A percentile compares a stretch with the other conserved stretches of the same genome.
Conservation (phyloP, 164 flowering plant genomes). For the Chimonanthus praecox region DNA sequence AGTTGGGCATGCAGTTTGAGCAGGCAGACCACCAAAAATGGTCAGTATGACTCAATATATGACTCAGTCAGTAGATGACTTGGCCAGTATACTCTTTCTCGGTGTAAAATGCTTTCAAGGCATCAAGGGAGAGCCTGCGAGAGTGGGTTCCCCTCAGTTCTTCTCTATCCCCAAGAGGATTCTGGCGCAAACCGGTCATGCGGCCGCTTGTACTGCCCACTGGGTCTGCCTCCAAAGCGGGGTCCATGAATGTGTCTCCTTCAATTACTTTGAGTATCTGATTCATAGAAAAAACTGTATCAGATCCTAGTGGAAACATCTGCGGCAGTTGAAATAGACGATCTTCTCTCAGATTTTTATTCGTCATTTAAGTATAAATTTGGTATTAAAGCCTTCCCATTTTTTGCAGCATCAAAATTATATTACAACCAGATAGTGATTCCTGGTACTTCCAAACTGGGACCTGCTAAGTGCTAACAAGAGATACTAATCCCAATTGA, state of each 20-base stretch:
- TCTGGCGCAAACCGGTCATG: slow-evolving; percentile 37
- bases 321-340: no score
- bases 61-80: background rate
- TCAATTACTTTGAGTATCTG: slow-evolving; percentile 77
- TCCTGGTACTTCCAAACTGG: no score
- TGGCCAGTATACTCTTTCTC: background rate
- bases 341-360: no score
- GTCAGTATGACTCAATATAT: no score
- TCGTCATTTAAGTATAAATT: no score
- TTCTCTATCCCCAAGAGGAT: slow-evolving; percentile 29
- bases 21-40: background rate
- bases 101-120: slow-evolving; percentile 6
- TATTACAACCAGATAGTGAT: no score
- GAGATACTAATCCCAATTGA: no score
- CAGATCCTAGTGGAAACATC: no score
- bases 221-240: slow-evolving; percentile 36
- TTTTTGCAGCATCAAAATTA: no score
- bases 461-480: no score
- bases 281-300: no score
- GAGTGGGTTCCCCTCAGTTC: slow-evolving; percentile 36
- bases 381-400: no score
- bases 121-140: slow-evolving; percentile 61
- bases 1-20: background rate
- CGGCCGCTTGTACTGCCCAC: slow-evolving; percentile 68
- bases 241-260: slow-evolving; percentile 35